Conservation (phyloP, 2,329 filamentous ascomycete species). For the Arachnomyces sp. region DNA sequence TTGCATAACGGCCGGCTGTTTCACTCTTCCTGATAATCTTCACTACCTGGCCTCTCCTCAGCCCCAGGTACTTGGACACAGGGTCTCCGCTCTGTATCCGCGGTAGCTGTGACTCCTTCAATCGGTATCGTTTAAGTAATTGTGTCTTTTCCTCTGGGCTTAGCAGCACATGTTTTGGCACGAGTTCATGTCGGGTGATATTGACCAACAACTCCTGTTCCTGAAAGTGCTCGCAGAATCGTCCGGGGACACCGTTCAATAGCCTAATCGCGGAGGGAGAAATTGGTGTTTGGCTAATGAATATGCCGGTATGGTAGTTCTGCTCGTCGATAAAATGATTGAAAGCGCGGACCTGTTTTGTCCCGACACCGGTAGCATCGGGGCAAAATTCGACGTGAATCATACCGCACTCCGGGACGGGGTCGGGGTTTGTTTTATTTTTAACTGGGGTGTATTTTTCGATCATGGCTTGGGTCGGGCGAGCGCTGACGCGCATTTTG, state of each 20-base stretch:
- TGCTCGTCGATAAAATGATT: conserved; percentile 72
- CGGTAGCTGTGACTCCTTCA: conserved; percentile 96
- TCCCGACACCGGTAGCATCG: conserved; percentile 66
- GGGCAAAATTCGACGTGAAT: conserved; percentile 90
- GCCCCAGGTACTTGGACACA: conserved; percentile 81
- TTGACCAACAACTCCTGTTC: conserved; percentile 96
- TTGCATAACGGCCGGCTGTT: conserved; percentile 92
- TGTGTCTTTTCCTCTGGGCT: conserved; percentile 83
- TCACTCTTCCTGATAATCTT: conserved; percentile 97
- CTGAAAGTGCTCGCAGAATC: conserved; percentile 86
- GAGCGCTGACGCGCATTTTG: conserved; percentile 80
- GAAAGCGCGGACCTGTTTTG: conserved; percentile 87
- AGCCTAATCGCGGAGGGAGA: conserved; percentile 83
- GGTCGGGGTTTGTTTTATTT: conserved; percentile 61
- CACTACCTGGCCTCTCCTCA: conserved; percentile 88
- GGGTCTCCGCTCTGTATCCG: conserved; percentile 87
- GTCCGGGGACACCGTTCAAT: conserved; percentile 67
- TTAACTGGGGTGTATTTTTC: conserved; percentile 70
- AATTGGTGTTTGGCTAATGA: conserved; percentile 75
- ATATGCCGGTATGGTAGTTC: conserved; percentile 82
- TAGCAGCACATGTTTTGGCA: conserved; percentile 85
- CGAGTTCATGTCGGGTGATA: conserved; percentile 94
- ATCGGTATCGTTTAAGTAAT: conserved; percentile 77
- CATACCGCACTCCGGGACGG: conserved; percentile 67
- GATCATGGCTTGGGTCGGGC: conserved; percentile 76